Conservation (phyloP, 148 eudicot species). For the Silene conica region DNA sequence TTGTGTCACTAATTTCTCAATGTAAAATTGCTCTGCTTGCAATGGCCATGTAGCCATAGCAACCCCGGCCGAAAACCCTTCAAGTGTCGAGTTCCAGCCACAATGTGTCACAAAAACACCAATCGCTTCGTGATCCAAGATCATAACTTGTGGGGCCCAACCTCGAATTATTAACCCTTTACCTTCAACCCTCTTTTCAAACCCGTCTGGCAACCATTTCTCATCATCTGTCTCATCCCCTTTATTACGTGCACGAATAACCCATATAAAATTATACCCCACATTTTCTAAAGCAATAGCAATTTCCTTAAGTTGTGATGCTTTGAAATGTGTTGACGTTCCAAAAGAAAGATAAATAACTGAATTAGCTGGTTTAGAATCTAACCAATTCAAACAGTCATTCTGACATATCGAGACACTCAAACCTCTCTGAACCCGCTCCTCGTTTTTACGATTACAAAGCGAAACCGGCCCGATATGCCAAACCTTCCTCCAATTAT, state of each 20-base stretch:
- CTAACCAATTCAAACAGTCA: constrained; percentile 16
- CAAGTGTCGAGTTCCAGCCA: constrained; percentile 21
- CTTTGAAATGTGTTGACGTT: constrained; percentile 1
- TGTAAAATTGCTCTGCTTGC: constrained; percentile 26
- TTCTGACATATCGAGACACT: constrained; percentile 5
- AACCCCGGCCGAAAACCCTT: constrained; percentile 20
- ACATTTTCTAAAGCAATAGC: constrained; percentile 6
- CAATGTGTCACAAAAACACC: constrained; percentile 19
- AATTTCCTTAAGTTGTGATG: constrained; percentile 10
- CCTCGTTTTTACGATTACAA: constrained; percentile 14
- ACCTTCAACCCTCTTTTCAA: constrained; percentile 6
- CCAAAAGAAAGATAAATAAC: constrained; percentile 17
- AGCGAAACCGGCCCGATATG: constrained; percentile 49
- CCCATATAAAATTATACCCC: constrained; percentile 9
- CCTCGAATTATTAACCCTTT: constrained; percentile 13
- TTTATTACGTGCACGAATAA: background rate
- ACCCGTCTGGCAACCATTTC: constrained; percentile 9
- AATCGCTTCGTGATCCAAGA: constrained; percentile 11
- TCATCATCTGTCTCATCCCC: background rate
- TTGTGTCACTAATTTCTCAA: constrained; percentile 21
- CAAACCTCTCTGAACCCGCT: background rate
- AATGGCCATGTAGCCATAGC: constrained; percentile 34
- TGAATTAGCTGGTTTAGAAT: background rate
- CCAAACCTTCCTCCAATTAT: constrained; percentile 46
- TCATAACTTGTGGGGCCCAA: constrained; percentile 17